Evolutionary conservation across 768 basidiomycete species (phyloP).

Genomic region (Udeniomyces megalosporus): DNA sequence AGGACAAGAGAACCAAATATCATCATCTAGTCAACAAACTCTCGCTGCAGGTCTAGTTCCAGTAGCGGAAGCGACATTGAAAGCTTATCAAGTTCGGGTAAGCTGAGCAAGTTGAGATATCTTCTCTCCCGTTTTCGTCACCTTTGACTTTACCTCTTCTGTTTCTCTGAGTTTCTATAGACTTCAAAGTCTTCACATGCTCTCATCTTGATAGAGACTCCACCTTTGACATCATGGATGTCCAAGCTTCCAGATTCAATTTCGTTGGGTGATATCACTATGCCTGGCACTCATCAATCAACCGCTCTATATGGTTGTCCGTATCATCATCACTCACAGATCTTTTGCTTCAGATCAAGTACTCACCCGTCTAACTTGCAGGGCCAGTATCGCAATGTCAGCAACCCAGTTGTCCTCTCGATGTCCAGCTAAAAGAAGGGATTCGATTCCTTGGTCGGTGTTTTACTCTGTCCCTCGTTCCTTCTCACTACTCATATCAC

Average conservation of each 20-base stretch:
- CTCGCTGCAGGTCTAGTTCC: too few species aligned
- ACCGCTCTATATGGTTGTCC: conserved; percentile 17
- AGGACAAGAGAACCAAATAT: too few species aligned
- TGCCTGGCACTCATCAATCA: conserved; percentile 46
- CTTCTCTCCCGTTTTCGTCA: background rate
- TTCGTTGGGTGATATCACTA: conserved; percentile 53
- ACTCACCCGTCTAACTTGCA: conserved; percentile 38
- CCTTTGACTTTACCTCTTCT: background rate
- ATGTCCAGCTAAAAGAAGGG: conserved; percentile 53
- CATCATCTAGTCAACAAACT: too few species aligned
- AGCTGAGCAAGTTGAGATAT: background rate
- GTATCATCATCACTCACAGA: background rate
- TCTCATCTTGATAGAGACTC: background rate
- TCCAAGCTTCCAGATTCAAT: conserved; percentile 48
- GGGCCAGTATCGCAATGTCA: conserved; percentile 63
- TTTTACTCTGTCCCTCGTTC: background rate
- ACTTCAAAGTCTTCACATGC: background rate
- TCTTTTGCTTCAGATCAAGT: conserved; percentile 28
- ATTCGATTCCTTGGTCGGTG: conserved; percentile 30
- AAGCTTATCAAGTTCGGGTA: too few species aligned
- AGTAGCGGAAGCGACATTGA: too few species aligned
- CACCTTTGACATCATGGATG: conserved; percentile 20
- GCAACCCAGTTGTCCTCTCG: conserved; percentile 43
- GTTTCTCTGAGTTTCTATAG: background rate
- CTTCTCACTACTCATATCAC: background rate